Percentiles rank a stretch among this genome's conserved stretches.
phyloP scores from a whole-genome alignment of 495 filamentous ascomycete genomes.

The Tuber umbilicatum region DNA sequence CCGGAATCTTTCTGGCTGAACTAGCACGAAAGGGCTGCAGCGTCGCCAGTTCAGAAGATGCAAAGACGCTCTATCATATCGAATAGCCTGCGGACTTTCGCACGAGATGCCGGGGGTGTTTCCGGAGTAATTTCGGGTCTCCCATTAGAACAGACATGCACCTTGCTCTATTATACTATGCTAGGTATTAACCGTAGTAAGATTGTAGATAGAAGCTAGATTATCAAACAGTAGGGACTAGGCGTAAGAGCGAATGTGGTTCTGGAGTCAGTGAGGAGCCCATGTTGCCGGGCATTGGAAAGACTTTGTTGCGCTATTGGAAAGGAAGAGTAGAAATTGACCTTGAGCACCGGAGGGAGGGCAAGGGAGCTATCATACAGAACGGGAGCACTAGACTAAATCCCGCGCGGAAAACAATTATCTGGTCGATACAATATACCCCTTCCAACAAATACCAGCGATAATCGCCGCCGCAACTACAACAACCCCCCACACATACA shows the following conservation, averaged over 20 bases:
- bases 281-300: background rate
- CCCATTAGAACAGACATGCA: background rate
- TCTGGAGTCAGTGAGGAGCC: background rate
- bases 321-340: background rate
- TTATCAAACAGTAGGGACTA: background rate
- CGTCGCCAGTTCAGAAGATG: too few species aligned
- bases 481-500: background rate
- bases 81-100: background rate
- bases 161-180: background rate
- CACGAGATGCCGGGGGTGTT: background rate
- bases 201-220: background rate
- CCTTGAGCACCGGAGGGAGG: background rate
- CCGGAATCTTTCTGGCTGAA: too few species aligned
- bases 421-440: background rate
- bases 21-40: too few species aligned
- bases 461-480: background rate
- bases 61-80: background rate
- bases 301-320: background rate
- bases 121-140: background rate
- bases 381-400: too few species aligned
- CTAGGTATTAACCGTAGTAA: background rate
- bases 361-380: too few species aligned
- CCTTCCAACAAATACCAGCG: background rate
- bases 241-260: background rate
- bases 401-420: background rate